Percentiles rank a stretch among this genome's conserved stretches.
phyloP scores from a whole-genome alignment of 441 rosid species.

The Raphanus hybrid region DNA sequence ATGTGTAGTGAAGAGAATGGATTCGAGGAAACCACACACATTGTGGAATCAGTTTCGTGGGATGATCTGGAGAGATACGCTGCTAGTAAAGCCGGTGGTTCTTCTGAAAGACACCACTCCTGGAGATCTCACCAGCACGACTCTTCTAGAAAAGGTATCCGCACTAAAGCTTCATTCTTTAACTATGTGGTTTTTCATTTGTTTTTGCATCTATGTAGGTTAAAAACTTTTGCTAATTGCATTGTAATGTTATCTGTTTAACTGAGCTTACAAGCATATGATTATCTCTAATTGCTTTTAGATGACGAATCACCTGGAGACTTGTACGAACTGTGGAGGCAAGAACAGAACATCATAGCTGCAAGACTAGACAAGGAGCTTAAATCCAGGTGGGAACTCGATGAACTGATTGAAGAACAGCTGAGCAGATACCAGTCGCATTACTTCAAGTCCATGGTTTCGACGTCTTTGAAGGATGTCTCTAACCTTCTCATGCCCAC shows the following conservation, averaged over 20 bases:
- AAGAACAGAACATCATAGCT: slow-evolving; percentile 61
- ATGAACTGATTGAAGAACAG: slow-evolving; percentile 71
- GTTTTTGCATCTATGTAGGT: background rate
- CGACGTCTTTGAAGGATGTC: slow-evolving; percentile 62
- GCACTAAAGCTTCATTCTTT: background rate
- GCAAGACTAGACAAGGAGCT: slow-evolving; percentile 69
- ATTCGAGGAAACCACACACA: slow-evolving; percentile 17
- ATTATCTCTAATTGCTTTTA: slow-evolving; percentile 10
- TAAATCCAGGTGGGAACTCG: slow-evolving; percentile 62
- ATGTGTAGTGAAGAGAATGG: slow-evolving; percentile 32
- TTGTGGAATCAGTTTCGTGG: slow-evolving; percentile 37
- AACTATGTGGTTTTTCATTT: slow-evolving; percentile 1
- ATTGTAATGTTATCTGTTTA: background rate
- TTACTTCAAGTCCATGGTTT: slow-evolving; percentile 52
- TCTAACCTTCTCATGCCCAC: slow-evolving; percentile 63
- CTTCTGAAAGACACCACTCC: slow-evolving; percentile 28
- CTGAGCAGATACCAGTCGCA: slow-evolving; percentile 62
- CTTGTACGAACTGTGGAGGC: slow-evolving; percentile 61
- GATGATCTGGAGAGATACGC: slow-evolving; percentile 43
- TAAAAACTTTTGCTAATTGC: slow-evolving; percentile 7
- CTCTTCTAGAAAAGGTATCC: slow-evolving; percentile 37
- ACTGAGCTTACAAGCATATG: no score
- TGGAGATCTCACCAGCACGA: slow-evolving; percentile 32
- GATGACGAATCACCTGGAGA: slow-evolving; percentile 52
- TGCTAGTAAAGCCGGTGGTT: slow-evolving; percentile 33